These are phyloP conservation scores for Pholiota adiposa DNA, from an alignment of 1,284 basidiomycete species.

Conservation along the genomic window DNA sequence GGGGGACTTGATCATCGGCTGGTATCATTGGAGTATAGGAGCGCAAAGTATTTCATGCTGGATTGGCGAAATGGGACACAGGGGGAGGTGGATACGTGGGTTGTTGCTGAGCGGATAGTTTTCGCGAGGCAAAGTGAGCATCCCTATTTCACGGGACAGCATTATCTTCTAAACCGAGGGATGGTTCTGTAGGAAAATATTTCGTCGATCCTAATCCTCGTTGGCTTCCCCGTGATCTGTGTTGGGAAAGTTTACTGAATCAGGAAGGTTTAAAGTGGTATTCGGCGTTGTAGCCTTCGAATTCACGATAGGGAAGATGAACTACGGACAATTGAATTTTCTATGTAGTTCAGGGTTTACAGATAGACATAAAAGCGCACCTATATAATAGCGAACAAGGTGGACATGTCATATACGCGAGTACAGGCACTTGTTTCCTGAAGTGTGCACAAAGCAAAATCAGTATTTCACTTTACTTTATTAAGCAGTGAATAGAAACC, in stretches of 20 bases:
- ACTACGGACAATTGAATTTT: no score
- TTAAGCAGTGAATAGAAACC: no score
- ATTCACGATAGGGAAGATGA: no score
- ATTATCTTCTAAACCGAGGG: neutral
- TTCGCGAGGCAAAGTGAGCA: neutral
- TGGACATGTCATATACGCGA: no score
- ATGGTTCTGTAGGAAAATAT: neutral
- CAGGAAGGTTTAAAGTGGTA: neutral
- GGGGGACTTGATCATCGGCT: neutral
- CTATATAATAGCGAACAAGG: no score
- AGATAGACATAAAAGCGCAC: no score
- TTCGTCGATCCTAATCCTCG: neutral
- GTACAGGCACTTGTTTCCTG: no score
- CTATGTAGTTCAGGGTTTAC: no score
- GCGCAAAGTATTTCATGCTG: neutral
- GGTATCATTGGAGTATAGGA: neutral
- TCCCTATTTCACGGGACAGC: neutral
- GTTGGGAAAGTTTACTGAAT: neutral
- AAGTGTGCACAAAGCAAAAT: no score
- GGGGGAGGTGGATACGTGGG: neutral
- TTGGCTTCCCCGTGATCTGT: neutral
- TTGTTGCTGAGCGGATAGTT: neutral
- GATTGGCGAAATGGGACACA: conserved; percentile 4
- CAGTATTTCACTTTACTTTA: no score
- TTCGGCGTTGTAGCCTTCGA: neutral